Evolutionary conservation across 345 rosid genomes (phyloP), one percentile per base, ranked within the genome.

Genomic region (Excoecaria agallocha): DNA sequence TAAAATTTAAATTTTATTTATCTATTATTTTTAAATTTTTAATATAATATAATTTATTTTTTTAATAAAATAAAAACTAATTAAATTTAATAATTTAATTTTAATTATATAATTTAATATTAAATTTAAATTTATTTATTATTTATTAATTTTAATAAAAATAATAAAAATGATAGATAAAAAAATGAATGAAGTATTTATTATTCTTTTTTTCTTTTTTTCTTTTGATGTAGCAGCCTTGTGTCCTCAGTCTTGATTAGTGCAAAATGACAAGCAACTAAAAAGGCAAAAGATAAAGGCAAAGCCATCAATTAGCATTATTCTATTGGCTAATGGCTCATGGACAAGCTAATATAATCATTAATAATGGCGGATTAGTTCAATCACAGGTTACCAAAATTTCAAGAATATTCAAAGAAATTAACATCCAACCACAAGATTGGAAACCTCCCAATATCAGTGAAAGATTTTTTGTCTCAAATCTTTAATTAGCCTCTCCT

Each of bases 281-380:
- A 19, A 20, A 6, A 48, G 62, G 15, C 43, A 45, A 65, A 56
- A 5, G 20, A 11, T 11, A 51, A 30, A 57, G 0, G 15, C 37
- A 35, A 50, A 20, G 12, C 15, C 41, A 46, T 72, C 70, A 65
- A 69, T 77, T 80, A 48, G 56, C 72, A 73, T 65, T 77, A 77
- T 81, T 75, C 77, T 67, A 84, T 74, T 84, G 80, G 85, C 61
- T 71, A 46, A 63, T 84, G 87, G 81, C 81, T 82, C 87, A 79
- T 22, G 0, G 5, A 56, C 60, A 67, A 58, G 15, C 15, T 60
- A 64, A 10, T 24, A 51, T 48, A 66, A 35, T 69, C 67, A 63
- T 55, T 60, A 24, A 71, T 0, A 19, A 43, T 39, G 69, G 77
- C 51, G 80, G 77, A 16, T 75, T 62, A 51, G 69, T 76, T 70